phyloP scores from a whole-genome alignment of 2,329 filamentous ascomycete genomes.

The Trichoderma lentiforme region DNA sequence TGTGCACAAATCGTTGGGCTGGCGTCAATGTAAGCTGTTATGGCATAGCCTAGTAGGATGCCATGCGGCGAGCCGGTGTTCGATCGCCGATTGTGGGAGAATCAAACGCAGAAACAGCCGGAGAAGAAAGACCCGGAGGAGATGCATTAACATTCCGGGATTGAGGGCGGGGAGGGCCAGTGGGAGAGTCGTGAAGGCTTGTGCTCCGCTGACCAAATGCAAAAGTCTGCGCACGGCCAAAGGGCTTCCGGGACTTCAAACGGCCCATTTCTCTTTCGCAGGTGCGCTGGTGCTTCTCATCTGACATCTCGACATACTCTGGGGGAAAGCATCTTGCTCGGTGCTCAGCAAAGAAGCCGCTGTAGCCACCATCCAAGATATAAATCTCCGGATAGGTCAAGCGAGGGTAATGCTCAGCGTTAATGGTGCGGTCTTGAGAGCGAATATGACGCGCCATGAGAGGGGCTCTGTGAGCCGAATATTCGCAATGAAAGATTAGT shows the following conservation, averaged over 20 bases:
- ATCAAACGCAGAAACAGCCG: constrained; percentile 43
- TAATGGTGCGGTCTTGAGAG: constrained; percentile 79
- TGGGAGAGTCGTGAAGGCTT: constrained; percentile 58
- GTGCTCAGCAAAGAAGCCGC: constrained; percentile 81
- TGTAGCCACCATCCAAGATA: constrained; percentile 95
- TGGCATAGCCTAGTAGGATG: constrained; percentile 51
- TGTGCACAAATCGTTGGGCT: neutral
- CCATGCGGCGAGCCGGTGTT: constrained; percentile 58
- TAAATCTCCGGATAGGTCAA: constrained; percentile 97
- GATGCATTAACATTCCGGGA: constrained; percentile 36
- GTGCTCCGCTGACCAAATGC: constrained; percentile 76
- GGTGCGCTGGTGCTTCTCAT: constrained; percentile 83
- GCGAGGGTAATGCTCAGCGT: constrained; percentile 79
- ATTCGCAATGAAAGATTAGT: constrained; percentile 95
- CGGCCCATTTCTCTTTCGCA: constrained; percentile 95
- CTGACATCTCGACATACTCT: constrained; percentile 95
- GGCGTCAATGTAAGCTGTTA: neutral
- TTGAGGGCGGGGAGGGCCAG: constrained; percentile 45
- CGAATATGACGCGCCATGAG: constrained; percentile 95
- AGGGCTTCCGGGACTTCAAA: constrained; percentile 82
- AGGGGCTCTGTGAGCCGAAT: constrained; percentile 92
- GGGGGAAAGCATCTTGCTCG: constrained; percentile 83
- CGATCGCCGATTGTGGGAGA: constrained; percentile 44
- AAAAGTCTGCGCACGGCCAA: constrained; percentile 87
- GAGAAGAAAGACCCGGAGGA: constrained; percentile 38